Evolutionary conservation across 108 stramenopile species (phyloP), one percentile per base, ranked within the genome.

Genomic region (Pseudonitzschia multiseries): DNA sequence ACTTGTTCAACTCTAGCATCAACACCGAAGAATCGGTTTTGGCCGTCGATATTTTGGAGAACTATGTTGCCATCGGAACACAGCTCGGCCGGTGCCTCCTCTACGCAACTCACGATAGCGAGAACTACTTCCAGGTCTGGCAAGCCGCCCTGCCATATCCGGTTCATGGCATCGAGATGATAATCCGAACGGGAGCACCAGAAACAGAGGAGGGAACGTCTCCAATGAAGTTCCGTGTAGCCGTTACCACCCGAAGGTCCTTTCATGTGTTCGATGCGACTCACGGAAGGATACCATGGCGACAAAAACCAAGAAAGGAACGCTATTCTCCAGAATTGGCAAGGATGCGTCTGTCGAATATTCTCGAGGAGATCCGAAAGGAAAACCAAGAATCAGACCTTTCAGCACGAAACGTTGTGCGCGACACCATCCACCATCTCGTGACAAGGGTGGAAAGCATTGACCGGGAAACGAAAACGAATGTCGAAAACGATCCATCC

Each of bases 21-120:
- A 20, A 71, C 27, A 60, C 64, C 0, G 85, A 82, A 70, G 85
- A 86, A 70, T 76, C 81, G 8, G 79, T 86, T 27, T 42, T 86
- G 66, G 81, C 74, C 0, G 81, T 86, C 12, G 62, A 80, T 57
- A 46, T 60, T 0, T 70, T 33, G 15, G 69, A 76, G 0, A 65
- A 77, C 48, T 56, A 33, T 26, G 57, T 86, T 33, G 71, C 61
- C 10, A 28, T 82, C 28, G 85, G 85, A 29, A 82, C 81, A 18
- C 67, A 77, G 14, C 53, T 62, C 8, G 85, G 85, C 0, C 51
- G 73, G 0, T 75, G 70, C 40, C 42, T 78, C 0, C 24, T 83
- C 8, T 85, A 73, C 79, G 72, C 52, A 1, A 75, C 52, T 5
- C 27, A 75, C 26, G 61, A 62, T 26, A 20, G 65, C 22, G 59